Percentiles rank a stretch among this genome's conserved stretches.
Conservation (phyloP, 441 rosid genomes). For the Jatropha multifida region DNA sequence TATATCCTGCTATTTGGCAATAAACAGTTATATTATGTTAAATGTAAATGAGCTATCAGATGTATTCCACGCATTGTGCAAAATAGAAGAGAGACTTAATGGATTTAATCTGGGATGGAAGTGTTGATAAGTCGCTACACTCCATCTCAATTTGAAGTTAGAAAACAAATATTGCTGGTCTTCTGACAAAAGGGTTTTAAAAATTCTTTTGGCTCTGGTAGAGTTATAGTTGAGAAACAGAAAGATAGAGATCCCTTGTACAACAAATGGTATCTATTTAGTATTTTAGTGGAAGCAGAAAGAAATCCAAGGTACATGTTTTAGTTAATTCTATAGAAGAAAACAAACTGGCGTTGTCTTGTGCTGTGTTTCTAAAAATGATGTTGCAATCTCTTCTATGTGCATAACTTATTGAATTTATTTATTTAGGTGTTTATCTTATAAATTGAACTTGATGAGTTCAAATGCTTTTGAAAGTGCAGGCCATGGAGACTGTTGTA, state of each 20-base stretch:
- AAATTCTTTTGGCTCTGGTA: background rate
- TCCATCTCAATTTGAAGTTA: background rate
- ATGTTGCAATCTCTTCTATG: background rate
- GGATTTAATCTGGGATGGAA: background rate
- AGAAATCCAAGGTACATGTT: background rate
- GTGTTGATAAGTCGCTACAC: background rate
- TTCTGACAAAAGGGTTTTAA: background rate
- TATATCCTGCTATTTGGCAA: background rate
- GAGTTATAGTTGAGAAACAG: background rate
- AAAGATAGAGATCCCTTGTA: background rate
- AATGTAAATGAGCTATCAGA: background rate
- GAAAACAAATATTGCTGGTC: background rate
- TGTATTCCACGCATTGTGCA: background rate
- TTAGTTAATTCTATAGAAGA: background rate
- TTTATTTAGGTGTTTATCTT: background rate
- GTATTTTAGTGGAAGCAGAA: background rate
- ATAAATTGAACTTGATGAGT: slow-evolving; percentile 5
- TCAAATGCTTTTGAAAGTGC: slow-evolving; percentile 28
- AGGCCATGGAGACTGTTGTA: slow-evolving; percentile 74
- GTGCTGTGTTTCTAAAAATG: slow-evolving; percentile 1
- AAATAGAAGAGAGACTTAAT: background rate
- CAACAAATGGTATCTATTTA: background rate
- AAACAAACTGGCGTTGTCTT: background rate
- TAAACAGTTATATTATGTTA: background rate
- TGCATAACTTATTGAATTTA: background rate